Evolutionary conservation across 2,329 filamentous ascomycete species (phyloP).

Genomic region (Zymoseptoria crescenta): DNA sequence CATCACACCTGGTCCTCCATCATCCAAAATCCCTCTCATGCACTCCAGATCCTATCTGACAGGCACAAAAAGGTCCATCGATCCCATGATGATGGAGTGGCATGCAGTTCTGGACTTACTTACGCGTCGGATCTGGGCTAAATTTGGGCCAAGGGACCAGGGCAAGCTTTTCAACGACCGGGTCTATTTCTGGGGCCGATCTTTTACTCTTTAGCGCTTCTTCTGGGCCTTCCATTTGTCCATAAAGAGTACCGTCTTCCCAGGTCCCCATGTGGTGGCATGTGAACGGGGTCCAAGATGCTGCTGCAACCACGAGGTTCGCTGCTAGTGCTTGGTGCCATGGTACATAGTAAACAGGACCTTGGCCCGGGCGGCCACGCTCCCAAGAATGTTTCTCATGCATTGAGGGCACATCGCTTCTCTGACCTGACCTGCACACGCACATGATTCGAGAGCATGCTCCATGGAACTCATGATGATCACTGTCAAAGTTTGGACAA

Average conservation of each 20-base stretch:
- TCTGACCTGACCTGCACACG: no score
- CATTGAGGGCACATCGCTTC: no score
- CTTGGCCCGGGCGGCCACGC: no score
- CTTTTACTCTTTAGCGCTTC: constrained; percentile 1
- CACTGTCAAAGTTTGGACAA: neutral
- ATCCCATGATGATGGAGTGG: neutral
- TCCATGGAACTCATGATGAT: no score
- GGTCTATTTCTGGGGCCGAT: neutral
- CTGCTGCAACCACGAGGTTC: neutral
- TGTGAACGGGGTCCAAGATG: neutral
- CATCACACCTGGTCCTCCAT: neutral
- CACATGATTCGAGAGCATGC: no score
- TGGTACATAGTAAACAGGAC: no score
- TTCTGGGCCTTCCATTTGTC: constrained; percentile 2
- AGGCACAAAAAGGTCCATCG: neutral
- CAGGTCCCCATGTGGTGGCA: neutral
- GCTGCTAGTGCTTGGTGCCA: neutral
- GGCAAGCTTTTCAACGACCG: neutral
- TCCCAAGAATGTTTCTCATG: no score
- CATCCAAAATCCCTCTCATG: neutral
- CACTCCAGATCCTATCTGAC: neutral
- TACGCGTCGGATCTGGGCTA: neutral
- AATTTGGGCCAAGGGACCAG: neutral
- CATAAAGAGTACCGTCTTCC: neutral
- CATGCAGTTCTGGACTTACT: neutral